Evolutionary conservation across 257 asterid genomes (phyloP).

Genomic region (Solanum sparsipilum): DNA sequence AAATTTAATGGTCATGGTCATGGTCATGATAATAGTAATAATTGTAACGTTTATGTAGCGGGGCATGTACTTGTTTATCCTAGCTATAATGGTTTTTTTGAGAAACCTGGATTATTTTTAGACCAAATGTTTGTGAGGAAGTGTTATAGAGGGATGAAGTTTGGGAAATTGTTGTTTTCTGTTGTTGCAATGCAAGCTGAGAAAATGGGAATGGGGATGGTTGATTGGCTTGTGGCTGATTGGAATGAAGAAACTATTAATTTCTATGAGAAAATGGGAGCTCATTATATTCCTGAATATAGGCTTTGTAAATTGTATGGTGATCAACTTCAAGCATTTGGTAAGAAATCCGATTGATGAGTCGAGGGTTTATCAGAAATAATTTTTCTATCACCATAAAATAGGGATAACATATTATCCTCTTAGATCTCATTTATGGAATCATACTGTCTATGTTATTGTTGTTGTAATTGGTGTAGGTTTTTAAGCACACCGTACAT

Average conservation of each 20-base stretch:
- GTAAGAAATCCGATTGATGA: background rate
- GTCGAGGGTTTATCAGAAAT: background rate
- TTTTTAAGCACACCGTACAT: background rate
- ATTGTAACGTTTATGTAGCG: background rate
- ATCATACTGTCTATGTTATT: background rate
- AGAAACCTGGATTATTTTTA: background rate
- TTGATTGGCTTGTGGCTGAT: background rate
- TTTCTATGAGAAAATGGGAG: background rate
- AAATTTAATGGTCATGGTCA: background rate
- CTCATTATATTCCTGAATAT: background rate
- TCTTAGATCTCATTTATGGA: background rate
- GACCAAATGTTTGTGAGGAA: conserved; percentile 1
- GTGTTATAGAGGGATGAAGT: background rate
- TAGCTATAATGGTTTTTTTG: background rate
- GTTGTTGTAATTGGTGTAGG: background rate
- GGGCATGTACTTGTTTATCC: background rate
- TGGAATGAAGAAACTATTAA: background rate
- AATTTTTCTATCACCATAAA: background rate
- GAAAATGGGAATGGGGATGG: background rate
- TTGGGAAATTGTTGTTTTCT: background rate
- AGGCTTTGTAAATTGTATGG: background rate
- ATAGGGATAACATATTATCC: background rate
- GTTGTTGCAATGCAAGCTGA: background rate
- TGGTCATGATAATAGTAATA: background rate
- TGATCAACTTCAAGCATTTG: background rate